A percentile compares a stretch with the other conserved stretches of the same genome.
These are phyloP conservation scores for Cochlearia excelsa DNA, from an alignment of 345 rosid genomes.

Conservation along the genomic window DNA sequence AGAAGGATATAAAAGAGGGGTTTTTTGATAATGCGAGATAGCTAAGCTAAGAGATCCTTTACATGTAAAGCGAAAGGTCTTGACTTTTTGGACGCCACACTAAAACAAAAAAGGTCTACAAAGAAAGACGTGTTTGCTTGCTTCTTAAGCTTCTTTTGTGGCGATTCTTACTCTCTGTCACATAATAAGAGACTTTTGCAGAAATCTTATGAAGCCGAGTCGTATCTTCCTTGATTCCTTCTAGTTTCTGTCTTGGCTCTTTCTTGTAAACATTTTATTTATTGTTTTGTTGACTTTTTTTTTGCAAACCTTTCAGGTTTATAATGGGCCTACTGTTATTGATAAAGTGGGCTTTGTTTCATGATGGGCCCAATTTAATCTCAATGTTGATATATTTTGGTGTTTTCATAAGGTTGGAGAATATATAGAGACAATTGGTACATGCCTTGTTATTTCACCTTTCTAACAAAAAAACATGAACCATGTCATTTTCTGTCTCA, in stretches of 20 bases:
- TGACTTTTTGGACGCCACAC: slow-evolving; percentile 26
- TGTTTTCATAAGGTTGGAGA: slow-evolving; percentile 44
- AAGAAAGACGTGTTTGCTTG: slow-evolving; percentile 31
- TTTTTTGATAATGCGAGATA: neutral
- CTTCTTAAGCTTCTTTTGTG: slow-evolving; percentile 33
- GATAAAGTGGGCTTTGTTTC: too few relatives aligned
- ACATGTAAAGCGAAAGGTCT: slow-evolving; percentile 37
- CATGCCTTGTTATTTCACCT: slow-evolving; percentile 36
- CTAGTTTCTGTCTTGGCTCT: too few relatives aligned
- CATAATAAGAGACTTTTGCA: neutral
- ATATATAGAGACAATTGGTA: slow-evolving; percentile 54
- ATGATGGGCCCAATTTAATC: too few relatives aligned
- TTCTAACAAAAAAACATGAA: neutral
- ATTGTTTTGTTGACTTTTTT: too few relatives aligned
- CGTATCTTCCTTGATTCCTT: neutral
- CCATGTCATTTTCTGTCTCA: too few relatives aligned
- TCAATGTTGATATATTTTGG: neutral
- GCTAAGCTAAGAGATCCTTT: slow-evolving; percentile 5
- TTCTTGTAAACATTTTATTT: too few relatives aligned
- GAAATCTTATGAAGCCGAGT: slow-evolving; percentile 7
- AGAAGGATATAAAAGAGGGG: neutral
- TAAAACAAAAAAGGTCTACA: slow-evolving; percentile 18
- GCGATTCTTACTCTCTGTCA: slow-evolving; percentile 38
- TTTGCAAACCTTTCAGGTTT: too few relatives aligned
- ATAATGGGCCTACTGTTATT: too few relatives aligned